phyloP scores from a whole-genome alignment of 169 alveolate genomes.

The Theileria orientalis region DNA sequence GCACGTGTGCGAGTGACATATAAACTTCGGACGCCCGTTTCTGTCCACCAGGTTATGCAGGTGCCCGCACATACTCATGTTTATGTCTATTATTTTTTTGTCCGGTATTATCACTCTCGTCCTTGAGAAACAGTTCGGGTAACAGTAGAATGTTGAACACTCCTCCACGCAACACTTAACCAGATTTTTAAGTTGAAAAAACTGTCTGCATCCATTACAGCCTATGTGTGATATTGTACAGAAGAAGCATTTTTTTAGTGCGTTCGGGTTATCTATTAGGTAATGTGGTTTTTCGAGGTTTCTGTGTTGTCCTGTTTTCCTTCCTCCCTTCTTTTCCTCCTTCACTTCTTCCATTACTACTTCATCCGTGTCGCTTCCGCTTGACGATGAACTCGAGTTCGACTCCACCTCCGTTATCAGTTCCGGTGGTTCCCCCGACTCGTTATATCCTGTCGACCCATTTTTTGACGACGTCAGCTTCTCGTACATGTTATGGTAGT shows the following conservation, averaged over 20 bases:
- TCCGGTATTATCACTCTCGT: slow-evolving; percentile 49
- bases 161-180: slow-evolving; percentile 31
- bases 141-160: slow-evolving; percentile 56
- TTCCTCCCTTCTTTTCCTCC: neutral
- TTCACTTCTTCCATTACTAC: neutral
- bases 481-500: slow-evolving; percentile 13
- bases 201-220: slow-evolving; percentile 44
- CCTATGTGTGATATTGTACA: slow-evolving; percentile 42
- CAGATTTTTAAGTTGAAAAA: slow-evolving; percentile 10
- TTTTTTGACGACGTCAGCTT: neutral
- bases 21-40: slow-evolving; percentile 40
- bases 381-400: no score
- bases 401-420: no score
- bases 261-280: neutral
- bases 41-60: slow-evolving; percentile 24
- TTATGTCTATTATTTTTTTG: slow-evolving; percentile 24
- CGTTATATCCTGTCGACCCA: neutral
- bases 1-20: slow-evolving; percentile 64
- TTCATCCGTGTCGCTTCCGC: neutral
- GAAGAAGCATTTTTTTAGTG: slow-evolving; percentile 31
- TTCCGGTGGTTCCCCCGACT: neutral
- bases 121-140: slow-evolving; percentile 31
- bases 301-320: neutral
- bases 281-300: neutral
- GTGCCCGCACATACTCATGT: slow-evolving; percentile 39